Evolutionary conservation across 257 asterid species (phyloP).

Genomic region (Marsdenia floribunda): DNA sequence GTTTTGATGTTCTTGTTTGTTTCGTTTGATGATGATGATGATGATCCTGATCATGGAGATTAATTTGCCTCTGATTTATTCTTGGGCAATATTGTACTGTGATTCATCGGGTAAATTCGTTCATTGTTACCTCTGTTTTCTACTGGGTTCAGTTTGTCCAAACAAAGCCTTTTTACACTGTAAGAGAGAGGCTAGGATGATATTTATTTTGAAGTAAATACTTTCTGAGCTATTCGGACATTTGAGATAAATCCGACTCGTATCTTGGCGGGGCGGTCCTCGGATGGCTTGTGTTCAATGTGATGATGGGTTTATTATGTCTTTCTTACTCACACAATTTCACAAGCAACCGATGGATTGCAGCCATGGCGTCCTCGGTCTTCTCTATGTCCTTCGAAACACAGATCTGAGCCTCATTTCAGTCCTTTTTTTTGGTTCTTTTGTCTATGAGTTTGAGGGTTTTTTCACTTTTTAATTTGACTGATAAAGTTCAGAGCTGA

Average conservation of each 20-base stretch:
- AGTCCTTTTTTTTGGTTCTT: background rate
- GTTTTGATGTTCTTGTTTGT: background rate
- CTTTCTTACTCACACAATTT: background rate
- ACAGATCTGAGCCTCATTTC: constrained; percentile 14
- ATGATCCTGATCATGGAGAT: background rate
- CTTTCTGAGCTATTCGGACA: constrained; percentile 4
- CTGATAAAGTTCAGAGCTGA: too few species aligned
- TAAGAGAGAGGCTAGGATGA: constrained; percentile 5
- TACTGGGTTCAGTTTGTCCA: too few species aligned
- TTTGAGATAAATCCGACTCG: background rate
- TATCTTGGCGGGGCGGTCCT: constrained; percentile 11
- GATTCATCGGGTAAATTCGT: too few species aligned
- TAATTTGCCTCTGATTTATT: background rate
- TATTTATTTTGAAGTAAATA: background rate
- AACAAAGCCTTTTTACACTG: background rate
- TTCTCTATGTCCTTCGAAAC: background rate
- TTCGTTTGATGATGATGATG: background rate
- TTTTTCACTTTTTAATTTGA: too few species aligned
- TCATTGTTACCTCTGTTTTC: too few species aligned
- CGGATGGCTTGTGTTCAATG: background rate
- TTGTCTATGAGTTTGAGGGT: too few species aligned
- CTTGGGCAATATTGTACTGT: background rate
- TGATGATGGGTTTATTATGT: too few species aligned
- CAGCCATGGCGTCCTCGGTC: constrained; percentile 13
- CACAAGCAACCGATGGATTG: constrained; percentile 11